These are phyloP conservation scores for Ascodesmis nigricans DNA, from an alignment of 495 filamentous ascomycete genomes.

Conservation along the genomic window DNA sequence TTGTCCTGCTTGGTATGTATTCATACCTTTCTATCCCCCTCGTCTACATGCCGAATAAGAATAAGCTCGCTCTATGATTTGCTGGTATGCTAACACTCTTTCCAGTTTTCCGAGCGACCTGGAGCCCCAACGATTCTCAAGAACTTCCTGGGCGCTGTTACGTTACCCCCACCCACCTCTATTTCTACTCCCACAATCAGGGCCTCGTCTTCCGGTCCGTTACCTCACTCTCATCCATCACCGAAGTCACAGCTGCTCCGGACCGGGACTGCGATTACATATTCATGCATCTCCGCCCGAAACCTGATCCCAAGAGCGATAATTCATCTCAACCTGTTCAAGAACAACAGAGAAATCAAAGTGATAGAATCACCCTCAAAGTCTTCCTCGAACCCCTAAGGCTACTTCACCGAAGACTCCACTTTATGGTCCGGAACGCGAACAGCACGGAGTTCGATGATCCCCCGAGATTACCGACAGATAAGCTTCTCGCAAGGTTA, in stretches of 20 bases:
- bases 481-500: slow-evolving; percentile 28
- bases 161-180: slow-evolving; percentile 63
- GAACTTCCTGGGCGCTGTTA: slow-evolving; percentile 75
- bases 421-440: slow-evolving; percentile 58
- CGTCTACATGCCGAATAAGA: no score
- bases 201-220: slow-evolving; percentile 72
- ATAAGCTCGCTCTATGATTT: no score
- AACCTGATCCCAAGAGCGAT: slow-evolving; percentile 25
- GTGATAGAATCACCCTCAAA: slow-evolving; percentile 51
- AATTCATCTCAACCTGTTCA: no score
- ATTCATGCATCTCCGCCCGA: slow-evolving; percentile 54
- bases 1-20: slow-evolving; percentile 37
- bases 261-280: slow-evolving; percentile 86
- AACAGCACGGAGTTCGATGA: slow-evolving; percentile 24
- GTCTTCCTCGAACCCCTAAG: slow-evolving; percentile 74
- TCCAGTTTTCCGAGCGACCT: slow-evolving; percentile 44
- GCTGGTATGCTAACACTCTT: no score
- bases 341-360: slow-evolving; percentile 27
- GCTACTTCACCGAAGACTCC: slow-evolving; percentile 60
- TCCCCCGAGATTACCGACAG: slow-evolving; percentile 7
- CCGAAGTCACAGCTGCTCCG: slow-evolving; percentile 71
- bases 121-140: slow-evolving; percentile 55
- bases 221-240: slow-evolving; percentile 47
- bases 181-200: slow-evolving; percentile 87
- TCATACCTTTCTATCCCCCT: neutral